Evolutionary conservation across 2,329 filamentous ascomycete genomes (phyloP).

Genomic region (Coniosporium tulheliwenetii): DNA sequence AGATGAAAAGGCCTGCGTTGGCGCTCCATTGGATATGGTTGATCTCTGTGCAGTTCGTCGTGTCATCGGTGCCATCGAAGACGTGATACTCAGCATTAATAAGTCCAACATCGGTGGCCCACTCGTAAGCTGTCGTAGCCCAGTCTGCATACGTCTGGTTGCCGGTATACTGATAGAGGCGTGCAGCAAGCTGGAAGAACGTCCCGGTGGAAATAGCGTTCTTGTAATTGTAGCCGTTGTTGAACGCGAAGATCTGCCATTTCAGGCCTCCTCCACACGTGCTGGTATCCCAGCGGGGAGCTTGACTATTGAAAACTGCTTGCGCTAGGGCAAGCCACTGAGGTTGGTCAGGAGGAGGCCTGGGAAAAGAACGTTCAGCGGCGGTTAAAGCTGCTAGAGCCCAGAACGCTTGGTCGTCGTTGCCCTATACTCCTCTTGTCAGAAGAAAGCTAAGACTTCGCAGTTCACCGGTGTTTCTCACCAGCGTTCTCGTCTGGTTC

Average conservation of each 20-base stretch:
- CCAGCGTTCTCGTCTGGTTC: too few relatives aligned
- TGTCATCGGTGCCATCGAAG: slow-evolving; percentile 45
- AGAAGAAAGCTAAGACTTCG: too few relatives aligned
- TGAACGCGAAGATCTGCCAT: slow-evolving; percentile 69
- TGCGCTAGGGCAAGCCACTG: slow-evolving; percentile 51
- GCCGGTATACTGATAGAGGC: slow-evolving; percentile 19
- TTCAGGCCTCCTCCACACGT: slow-evolving; percentile 56
- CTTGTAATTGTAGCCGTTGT: slow-evolving; percentile 71
- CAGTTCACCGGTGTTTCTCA: too few relatives aligned
- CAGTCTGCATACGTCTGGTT: slow-evolving; percentile 45
- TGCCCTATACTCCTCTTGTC: slow-evolving; percentile 35
- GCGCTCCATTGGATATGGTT: slow-evolving; percentile 49
- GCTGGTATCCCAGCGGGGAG: slow-evolving; percentile 50
- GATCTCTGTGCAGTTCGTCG: slow-evolving; percentile 36
- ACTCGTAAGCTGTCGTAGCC: slow-evolving; percentile 52
- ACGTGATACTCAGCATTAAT: slow-evolving; percentile 39
- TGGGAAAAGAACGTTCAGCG: slow-evolving; percentile 52
- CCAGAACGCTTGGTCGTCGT: slow-evolving; percentile 66
- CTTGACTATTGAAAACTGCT: slow-evolving; percentile 60
- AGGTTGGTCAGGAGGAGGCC: slow-evolving; percentile 37
- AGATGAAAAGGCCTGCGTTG: slow-evolving; percentile 48
- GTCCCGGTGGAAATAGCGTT: slow-evolving; percentile 68
- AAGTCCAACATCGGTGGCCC: slow-evolving; percentile 41
- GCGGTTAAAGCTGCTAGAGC: slow-evolving; percentile 51
- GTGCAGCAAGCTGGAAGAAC: slow-evolving; percentile 66